Evolutionary conservation across 176 grass and related monocot species (phyloP).

Genomic region (Alopecurus myosuroides): DNA sequence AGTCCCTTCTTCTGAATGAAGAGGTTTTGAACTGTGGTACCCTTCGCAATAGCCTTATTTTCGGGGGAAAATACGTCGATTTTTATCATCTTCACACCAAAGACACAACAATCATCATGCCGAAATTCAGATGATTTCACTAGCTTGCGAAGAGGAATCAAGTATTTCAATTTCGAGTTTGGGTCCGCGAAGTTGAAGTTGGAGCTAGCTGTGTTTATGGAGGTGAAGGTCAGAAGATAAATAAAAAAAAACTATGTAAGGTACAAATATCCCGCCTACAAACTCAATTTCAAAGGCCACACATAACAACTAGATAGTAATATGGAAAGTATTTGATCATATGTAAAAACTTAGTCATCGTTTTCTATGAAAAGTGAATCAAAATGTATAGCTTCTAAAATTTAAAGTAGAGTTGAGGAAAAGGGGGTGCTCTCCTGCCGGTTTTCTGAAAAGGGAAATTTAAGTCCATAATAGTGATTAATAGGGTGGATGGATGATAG

Average conservation of each 20-base stretch:
- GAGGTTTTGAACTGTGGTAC: neutral
- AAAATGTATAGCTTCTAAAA: neutral
- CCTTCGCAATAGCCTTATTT: neutral
- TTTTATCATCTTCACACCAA: slow-evolving; percentile 24
- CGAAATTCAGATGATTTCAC: slow-evolving; percentile 29
- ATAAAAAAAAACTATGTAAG: neutral
- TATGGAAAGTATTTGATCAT: neutral
- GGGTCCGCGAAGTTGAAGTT: neutral
- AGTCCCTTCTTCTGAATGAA: slow-evolving; percentile 27
- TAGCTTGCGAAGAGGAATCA: slow-evolving; percentile 12
- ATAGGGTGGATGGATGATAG: neutral
- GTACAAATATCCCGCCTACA: neutral
- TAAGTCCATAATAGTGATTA: too few species aligned
- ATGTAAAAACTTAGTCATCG: neutral
- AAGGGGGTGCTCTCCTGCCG: too few species aligned
- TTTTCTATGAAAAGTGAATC: neutral
- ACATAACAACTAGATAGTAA: neutral
- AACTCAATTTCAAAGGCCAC: neutral
- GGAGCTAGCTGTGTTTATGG: neutral
- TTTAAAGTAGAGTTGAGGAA: too few species aligned
- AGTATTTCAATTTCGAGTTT: neutral
- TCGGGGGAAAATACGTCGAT: neutral
- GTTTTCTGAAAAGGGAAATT: too few species aligned
- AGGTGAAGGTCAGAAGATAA: neutral
- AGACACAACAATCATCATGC: slow-evolving; percentile 24